These are phyloP conservation scores for Kazachstania kunashirensis DNA, from an alignment of 805 yeast genomes.

Conservation along the genomic window DNA sequence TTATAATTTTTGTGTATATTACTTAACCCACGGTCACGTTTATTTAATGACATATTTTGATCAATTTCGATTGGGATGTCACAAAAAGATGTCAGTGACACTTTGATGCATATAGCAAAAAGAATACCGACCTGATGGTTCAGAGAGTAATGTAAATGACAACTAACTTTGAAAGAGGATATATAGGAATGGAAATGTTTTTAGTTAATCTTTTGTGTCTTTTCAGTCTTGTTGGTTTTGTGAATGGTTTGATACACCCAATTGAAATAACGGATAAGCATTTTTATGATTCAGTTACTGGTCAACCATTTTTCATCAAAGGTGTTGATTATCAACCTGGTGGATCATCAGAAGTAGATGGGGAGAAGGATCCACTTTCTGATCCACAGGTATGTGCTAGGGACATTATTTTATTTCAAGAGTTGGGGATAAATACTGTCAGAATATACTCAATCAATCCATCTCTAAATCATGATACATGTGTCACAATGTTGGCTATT, in stretches of 20 bases:
- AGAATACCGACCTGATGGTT: too few relatives aligned
- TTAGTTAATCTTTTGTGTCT: not conserved
- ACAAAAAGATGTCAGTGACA: too few relatives aligned
- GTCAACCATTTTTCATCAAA: constrained; percentile 65
- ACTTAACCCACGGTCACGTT: too few relatives aligned
- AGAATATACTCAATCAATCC: constrained; percentile 85
- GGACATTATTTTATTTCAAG: constrained; percentile 72
- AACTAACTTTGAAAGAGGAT: too few relatives aligned
- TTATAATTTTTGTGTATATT: too few relatives aligned
- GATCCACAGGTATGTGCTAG: constrained; percentile 65
- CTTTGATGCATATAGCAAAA: too few relatives aligned
- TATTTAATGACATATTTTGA: too few relatives aligned
- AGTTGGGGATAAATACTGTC: constrained; percentile 76
- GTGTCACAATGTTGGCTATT: constrained; percentile 84
- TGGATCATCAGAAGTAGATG: constrained; percentile 70
- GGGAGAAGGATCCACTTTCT: constrained; percentile 61
- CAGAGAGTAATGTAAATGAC: too few relatives aligned
- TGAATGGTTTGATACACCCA: constrained; percentile 43
- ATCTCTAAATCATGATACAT: constrained; percentile 68
- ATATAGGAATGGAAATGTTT: too few relatives aligned
- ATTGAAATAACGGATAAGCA: constrained; percentile 59
- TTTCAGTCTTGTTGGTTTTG: not conserved
- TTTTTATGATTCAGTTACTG: constrained; percentile 66
- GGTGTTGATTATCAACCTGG: constrained; percentile 97
- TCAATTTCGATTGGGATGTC: too few relatives aligned